Conservation (phyloP, 306 rosid genomes). For the Ziziphus jujuba region DNA sequence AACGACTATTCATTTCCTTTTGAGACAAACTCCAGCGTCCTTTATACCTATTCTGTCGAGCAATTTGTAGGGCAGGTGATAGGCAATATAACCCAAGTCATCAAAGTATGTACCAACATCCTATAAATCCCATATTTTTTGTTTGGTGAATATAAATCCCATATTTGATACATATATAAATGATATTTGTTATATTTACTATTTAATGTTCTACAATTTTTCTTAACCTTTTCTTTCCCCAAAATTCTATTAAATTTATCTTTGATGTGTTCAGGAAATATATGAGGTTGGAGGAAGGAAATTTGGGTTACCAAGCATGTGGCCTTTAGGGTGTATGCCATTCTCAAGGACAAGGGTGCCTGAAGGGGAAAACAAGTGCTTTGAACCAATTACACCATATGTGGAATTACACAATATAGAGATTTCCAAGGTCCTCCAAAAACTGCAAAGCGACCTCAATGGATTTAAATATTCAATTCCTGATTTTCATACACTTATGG, state of each 20-base stretch:
- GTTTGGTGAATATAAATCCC: too few relatives aligned
- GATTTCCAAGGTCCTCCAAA: slow-evolving; percentile 7
- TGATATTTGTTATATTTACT: too few relatives aligned
- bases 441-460: slow-evolving; percentile 5
- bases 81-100: slow-evolving; percentile 28
- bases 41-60: not conserved
- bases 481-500: not conserved
- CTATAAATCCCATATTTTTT: too few relatives aligned
- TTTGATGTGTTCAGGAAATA: slow-evolving; percentile 26
- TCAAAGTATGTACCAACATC: slow-evolving; percentile 41
- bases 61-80: slow-evolving; percentile 33
- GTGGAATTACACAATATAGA: slow-evolving; percentile 12
- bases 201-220: not conserved
- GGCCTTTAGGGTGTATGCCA: slow-evolving; percentile 20
- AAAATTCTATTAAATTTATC: not conserved
- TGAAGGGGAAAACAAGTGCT: not conserved
- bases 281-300: slow-evolving; percentile 43
- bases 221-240: too few relatives aligned
- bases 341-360: not conserved
- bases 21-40: slow-evolving; percentile 9
- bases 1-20: slow-evolving; percentile 24
- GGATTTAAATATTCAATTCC: slow-evolving; percentile 26
- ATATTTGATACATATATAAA: not conserved
- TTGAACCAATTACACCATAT: not conserved
- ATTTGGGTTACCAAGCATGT: slow-evolving; percentile 30